Percentiles rank a stretch among this genome's conserved stretches.
Conservation (phyloP, 1,284 basidiomycete genomes). For the Hypsizygus ulmarius region DNA sequence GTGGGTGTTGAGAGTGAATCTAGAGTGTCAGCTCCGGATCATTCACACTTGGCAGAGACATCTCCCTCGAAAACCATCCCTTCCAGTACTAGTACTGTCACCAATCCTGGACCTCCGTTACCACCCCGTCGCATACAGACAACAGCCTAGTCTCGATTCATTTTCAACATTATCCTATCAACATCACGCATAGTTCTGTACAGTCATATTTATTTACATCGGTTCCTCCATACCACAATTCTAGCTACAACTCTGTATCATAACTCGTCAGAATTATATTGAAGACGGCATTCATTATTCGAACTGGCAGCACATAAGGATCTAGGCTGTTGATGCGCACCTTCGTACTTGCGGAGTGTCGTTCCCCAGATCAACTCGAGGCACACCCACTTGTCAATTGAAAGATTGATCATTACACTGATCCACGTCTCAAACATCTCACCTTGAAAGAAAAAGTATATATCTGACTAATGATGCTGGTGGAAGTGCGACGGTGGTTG, state of each 20-base stretch:
- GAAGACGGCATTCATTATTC: too few species aligned
- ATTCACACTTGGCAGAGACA: slow-evolving; percentile 1
- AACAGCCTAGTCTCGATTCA: slow-evolving; percentile 10
- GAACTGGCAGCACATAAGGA: too few species aligned
- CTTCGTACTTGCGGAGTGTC: too few species aligned
- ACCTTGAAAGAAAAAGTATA: neutral
- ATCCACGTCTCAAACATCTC: neutral
- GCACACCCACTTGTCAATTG: too few species aligned
- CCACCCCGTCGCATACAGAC: slow-evolving; percentile 32
- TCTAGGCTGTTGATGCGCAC: too few species aligned
- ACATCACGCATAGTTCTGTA: slow-evolving; percentile 6
- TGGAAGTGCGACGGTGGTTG: slow-evolving; percentile 5
- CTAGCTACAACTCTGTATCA: slow-evolving; percentile 1
- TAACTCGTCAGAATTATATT: neutral
- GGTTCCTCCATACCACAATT: too few species aligned
- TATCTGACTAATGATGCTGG: slow-evolving; percentile 1
- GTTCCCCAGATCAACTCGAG: too few species aligned
- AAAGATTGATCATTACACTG: too few species aligned
- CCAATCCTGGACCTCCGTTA: slow-evolving; percentile 28
- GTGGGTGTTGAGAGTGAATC: slow-evolving; percentile 1
- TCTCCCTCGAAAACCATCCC: slow-evolving; percentile 7
- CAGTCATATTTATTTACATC: neutral
- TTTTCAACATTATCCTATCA: neutral
- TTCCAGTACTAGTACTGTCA: slow-evolving; percentile 2
- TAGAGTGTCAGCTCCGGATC: slow-evolving; percentile 8